These are phyloP conservation scores for Fallopia convolvulus DNA, from an alignment of 148 eudicot species.

Conservation along the genomic window DNA sequence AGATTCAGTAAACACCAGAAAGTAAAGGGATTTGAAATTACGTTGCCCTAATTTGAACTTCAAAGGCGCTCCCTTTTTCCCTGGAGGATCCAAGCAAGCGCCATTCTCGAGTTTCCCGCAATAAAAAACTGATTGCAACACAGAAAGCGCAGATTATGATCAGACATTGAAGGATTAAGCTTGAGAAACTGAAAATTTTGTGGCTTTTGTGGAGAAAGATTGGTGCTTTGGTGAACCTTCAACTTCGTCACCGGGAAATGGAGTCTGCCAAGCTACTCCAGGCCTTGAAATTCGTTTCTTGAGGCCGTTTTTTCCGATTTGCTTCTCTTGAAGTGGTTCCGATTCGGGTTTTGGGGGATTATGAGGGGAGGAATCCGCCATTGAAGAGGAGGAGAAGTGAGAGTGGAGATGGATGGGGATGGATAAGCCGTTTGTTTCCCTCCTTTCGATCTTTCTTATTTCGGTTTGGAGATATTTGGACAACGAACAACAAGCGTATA, in stretches of 20 bases:
- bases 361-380: slow-evolving; percentile 16
- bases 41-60: slow-evolving; percentile 47
- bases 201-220: background rate
- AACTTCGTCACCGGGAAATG: slow-evolving; percentile 41
- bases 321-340: slow-evolving; percentile 6
- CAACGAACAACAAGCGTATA: no score
- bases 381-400: background rate
- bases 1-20: background rate
- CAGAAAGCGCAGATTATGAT: background rate
- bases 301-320: slow-evolving; percentile 28
- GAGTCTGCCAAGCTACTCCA: slow-evolving; percentile 42
- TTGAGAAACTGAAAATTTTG: background rate
- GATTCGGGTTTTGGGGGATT: background rate
- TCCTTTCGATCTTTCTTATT: slow-evolving; percentile 26
- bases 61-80: slow-evolving; percentile 26
- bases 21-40: background rate
- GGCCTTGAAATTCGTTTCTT: slow-evolving; percentile 24
- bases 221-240: slow-evolving; percentile 26
- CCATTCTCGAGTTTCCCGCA: slow-evolving; percentile 27
- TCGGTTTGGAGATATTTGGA: slow-evolving; percentile 1
- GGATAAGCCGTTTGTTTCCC: slow-evolving; percentile 54
- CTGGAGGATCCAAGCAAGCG: slow-evolving; percentile 26
- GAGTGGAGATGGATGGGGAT: slow-evolving; percentile 12
- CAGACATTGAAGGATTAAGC: background rate
- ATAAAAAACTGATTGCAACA: slow-evolving; percentile 32